phyloP scores from a whole-genome alignment of 805 yeast genomes.

The Monosporozyma aerobia region DNA sequence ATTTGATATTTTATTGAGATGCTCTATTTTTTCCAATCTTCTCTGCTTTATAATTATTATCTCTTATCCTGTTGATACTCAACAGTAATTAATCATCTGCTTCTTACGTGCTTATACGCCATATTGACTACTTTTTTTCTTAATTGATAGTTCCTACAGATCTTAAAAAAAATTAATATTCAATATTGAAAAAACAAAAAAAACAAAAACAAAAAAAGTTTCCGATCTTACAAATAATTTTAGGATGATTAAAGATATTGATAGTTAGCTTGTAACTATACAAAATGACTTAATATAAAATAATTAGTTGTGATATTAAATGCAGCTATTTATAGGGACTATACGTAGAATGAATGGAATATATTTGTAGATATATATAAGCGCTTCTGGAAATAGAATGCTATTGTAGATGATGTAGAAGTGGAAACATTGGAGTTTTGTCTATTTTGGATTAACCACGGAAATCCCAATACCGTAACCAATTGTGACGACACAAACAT shows the following conservation, averaged over 20 bases:
- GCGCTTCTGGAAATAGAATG: not conserved
- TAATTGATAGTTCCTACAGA: not conserved
- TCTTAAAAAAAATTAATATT: not conserved
- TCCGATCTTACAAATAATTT: too few relatives aligned
- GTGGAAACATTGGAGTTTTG: not conserved
- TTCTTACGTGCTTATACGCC: not conserved
- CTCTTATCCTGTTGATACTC: not conserved
- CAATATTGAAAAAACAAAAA: not conserved
- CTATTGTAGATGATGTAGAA: not conserved
- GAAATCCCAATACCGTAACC: slow-evolving; percentile 70
- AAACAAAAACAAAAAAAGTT: too few relatives aligned
- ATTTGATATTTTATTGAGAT: not conserved
- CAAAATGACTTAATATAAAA: not conserved
- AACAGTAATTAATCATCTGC: not conserved
- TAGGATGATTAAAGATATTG: not conserved
- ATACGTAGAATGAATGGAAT: not conserved
- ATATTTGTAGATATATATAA: not conserved
- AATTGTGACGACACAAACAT: slow-evolving; percentile 60
- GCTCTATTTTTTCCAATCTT: not conserved
- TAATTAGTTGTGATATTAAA: not conserved
- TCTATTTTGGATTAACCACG: slow-evolving; percentile 15
- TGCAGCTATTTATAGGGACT: not conserved
- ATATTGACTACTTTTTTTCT: not conserved
- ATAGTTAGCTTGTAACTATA: not conserved
- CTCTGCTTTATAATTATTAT: too few relatives aligned